Percentiles rank a stretch among this genome's conserved stretches.
These are phyloP conservation scores for Halophytophthora polymorphica DNA, from an alignment of 352 stramenopile genomes.

Conservation along the genomic window DNA sequence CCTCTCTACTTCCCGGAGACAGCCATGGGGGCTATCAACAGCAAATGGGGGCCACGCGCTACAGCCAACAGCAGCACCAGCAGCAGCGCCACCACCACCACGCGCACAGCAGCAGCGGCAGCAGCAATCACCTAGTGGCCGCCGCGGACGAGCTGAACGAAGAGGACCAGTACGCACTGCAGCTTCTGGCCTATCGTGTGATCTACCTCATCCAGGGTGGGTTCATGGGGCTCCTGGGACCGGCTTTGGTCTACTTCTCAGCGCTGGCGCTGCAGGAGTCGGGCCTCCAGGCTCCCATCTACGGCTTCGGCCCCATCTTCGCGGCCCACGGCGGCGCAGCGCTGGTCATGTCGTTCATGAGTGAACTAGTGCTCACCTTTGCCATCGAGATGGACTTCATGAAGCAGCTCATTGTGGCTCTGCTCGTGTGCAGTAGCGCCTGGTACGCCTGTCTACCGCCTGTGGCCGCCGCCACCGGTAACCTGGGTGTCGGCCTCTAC, in stretches of 20 bases:
- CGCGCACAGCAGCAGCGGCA: conserved; percentile 22
- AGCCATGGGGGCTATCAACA: conserved; percentile 18
- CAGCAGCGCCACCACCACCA: conserved; percentile 30
- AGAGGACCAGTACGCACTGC: conserved; percentile 48
- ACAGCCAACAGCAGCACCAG: conserved; percentile 16
- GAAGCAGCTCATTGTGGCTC: conserved; percentile 63
- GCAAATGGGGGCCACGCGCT: not conserved
- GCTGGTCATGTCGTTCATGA: conserved; percentile 78
- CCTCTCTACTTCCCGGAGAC: conserved; percentile 10
- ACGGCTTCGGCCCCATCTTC: conserved; percentile 72
- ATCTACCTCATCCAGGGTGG: conserved; percentile 69
- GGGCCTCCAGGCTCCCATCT: conserved; percentile 45
- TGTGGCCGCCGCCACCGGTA: conserved; percentile 56
- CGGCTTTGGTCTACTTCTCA: conserved; percentile 66
- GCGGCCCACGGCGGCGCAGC: conserved; percentile 64
- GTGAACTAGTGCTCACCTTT: conserved; percentile 67
- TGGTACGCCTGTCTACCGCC: conserved; percentile 70
- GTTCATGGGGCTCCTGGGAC: conserved; percentile 67
- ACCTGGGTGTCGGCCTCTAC: conserved; percentile 59
- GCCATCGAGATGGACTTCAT: conserved; percentile 65
- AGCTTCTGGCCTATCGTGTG: conserved; percentile 58
- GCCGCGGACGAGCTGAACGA: conserved; percentile 27
- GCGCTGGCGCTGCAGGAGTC: conserved; percentile 35
- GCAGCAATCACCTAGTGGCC: conserved; percentile 15
- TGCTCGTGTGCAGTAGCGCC: conserved; percentile 50